Evolutionary conservation across 805 yeast genomes (phyloP), one percentile per base, ranked within the genome.

Genomic region (Ogataea minuta): DNA sequence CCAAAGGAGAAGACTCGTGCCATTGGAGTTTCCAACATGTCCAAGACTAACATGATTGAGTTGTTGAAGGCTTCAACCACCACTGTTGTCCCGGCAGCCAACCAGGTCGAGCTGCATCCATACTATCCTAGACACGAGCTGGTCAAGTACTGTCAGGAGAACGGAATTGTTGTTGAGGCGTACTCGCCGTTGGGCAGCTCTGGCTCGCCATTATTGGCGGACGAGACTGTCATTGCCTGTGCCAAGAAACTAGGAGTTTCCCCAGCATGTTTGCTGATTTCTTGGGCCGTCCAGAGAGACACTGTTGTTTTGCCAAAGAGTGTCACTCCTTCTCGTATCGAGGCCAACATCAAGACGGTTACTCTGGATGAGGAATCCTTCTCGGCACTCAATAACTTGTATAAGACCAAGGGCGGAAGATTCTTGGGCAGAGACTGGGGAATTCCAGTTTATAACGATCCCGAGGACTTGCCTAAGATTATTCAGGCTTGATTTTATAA

Each of bases 21-120:
- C 26, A 74, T 86, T 58, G 95, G 95, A 50, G 84, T 86, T 28
- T 81, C 90, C 25, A 86, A 86, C 65, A 77, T 80, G 58, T 72
- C 84, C 13, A 62, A 73, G 19, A 71, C 66, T 39, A 72, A 76
- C 48, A 56, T 82, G 47, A 62, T 72, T 43, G 69, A 62, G 35
- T 63, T 85, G 43, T 66, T 83, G 36, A 62, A 62, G 9, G 66
- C 64, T 30, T 71, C 75, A 34, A 68, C 67, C 16, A 70, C 71
- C 38, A 73, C 64, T 26, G 57, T 74, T 28, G 68, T 69, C 20
- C 95, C 95, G 5, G 88, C 76, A 9, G 77, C 43, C 29, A 43
- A 43, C 33, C 42, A 38, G 31, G 24, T 34, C 31, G 41, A 44
- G 38, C 29, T 42, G 13, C 45, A 44, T 31, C 45, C 44, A 17